Conservation (phyloP, 75 land plant species). For the Pseudotsuga menziesii region DNA sequence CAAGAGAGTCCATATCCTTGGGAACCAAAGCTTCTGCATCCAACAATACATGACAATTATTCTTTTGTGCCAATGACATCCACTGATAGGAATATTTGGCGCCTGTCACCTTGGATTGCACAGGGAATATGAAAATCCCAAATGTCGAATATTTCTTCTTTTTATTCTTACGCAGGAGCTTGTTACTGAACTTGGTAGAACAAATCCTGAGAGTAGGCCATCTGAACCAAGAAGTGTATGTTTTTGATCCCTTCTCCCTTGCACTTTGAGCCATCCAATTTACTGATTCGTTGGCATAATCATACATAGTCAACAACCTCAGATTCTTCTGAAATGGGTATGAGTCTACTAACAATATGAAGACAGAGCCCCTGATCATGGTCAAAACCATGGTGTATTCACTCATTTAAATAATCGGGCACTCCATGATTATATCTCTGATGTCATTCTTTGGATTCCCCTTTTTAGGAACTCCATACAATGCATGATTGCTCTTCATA, state of each 20-base stretch:
- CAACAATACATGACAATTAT: slow-evolving; percentile 21
- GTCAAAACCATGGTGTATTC: slow-evolving; percentile 82
- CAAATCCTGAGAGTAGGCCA: slow-evolving; percentile 74
- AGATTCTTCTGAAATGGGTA: slow-evolving; percentile 68
- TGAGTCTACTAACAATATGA: slow-evolving; percentile 64
- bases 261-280: slow-evolving; percentile 75
- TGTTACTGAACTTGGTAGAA: slow-evolving; percentile 57
- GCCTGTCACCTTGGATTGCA: slow-evolving; percentile 24
- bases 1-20: slow-evolving; percentile 23
- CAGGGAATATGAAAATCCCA: slow-evolving; percentile 79
- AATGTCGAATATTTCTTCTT: slow-evolving; percentile 55
- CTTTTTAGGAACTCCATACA: slow-evolving; percentile 67
- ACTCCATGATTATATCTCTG: slow-evolving; percentile 59
- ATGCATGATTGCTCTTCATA: slow-evolving; percentile 72
- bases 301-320: slow-evolving; percentile 79
- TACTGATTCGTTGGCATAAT: slow-evolving; percentile 84
- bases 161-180: slow-evolving; percentile 51
- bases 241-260: slow-evolving; percentile 59
- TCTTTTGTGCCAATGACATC: slow-evolving; percentile 24
- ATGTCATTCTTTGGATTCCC: slow-evolving; percentile 71
- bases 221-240: slow-evolving; percentile 52
- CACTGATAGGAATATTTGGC: slow-evolving; percentile 29
- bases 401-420: slow-evolving; percentile 68
- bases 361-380: slow-evolving; percentile 72
- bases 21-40: slow-evolving; percentile 30